A percentile compares a stretch with the other conserved stretches of the same genome.
Conservation (phyloP, 2,329 filamentous ascomycete genomes). For the Aspergillus flavus region DNA sequence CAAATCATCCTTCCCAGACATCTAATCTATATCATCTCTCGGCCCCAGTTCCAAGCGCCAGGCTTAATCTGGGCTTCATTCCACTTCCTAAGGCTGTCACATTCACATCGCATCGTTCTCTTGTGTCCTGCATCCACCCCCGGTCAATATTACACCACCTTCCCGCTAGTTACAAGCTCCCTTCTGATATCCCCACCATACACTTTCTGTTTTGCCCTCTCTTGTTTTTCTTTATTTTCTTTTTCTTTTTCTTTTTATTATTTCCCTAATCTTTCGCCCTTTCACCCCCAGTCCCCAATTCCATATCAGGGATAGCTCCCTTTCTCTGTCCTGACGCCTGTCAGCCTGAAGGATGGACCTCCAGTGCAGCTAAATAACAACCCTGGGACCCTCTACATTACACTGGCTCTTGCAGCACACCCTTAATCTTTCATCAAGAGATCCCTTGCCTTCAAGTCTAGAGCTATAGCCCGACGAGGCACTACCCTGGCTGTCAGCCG, state of each 20-base stretch:
- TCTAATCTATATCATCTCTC: conserved; percentile 17
- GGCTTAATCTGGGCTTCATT: conserved; percentile 18
- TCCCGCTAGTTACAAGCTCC: conserved; percentile 41
- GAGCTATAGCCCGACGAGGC: conserved; percentile 31
- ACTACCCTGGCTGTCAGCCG: conserved; percentile 25
- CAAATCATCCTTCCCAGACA: conserved; percentile 25
- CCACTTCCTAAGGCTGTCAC: conserved; percentile 20
- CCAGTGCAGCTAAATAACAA: conserved; percentile 43
- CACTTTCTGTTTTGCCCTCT: conserved; percentile 19
- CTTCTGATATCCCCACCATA: conserved; percentile 33
- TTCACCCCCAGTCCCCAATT: conserved; percentile 14
- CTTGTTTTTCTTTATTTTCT: conserved; percentile 17
- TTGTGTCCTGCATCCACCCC: conserved; percentile 41
- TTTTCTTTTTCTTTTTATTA: conserved; percentile 15
- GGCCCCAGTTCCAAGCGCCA: conserved; percentile 7
- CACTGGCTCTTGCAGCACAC: conserved; percentile 27
- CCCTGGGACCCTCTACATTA: conserved; percentile 42
- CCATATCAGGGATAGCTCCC: conserved; percentile 19
- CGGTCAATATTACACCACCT: conserved; percentile 42
- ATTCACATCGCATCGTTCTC: conserved; percentile 25
- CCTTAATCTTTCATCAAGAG: conserved; percentile 24
- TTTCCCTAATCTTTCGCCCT: conserved; percentile 9
- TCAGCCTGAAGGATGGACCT: conserved; percentile 31
- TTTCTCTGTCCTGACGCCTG: conserved; percentile 18
- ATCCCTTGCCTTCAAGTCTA: conserved; percentile 23